These are phyloP conservation scores for Parmales sp. DNA, from an alignment of 108 stramenopile genomes.

Conservation along the genomic window DNA sequence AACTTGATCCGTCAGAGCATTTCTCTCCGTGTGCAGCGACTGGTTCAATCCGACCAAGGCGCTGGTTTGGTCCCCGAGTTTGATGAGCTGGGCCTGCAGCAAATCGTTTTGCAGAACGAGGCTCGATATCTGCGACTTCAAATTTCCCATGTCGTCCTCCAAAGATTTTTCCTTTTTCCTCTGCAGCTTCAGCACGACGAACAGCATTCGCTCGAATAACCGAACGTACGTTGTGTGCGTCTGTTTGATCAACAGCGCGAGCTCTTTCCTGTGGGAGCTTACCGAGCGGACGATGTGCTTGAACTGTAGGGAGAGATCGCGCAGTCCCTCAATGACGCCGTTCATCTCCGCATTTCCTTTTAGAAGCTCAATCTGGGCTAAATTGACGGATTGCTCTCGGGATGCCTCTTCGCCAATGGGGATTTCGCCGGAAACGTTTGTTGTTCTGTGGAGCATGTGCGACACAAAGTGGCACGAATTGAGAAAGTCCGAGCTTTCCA, in stretches of 20 bases:
- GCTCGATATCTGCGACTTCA: not conserved
- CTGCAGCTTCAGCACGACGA: constrained; percentile 15
- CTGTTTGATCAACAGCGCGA: not conserved
- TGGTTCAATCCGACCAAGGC: constrained; percentile 5
- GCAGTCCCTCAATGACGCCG: not conserved
- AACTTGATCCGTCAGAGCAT: not conserved
- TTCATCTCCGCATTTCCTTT: not conserved
- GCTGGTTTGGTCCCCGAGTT: not conserved
- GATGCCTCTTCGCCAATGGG: not conserved
- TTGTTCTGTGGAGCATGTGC: constrained; percentile 3
- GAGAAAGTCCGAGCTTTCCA: not conserved
- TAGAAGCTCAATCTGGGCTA: not conserved
- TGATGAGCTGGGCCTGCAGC: constrained; percentile 8
- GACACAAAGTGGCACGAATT: constrained; percentile 8
- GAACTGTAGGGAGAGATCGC: not conserved
- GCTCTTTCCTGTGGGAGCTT: constrained; percentile 1
- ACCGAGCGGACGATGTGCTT: constrained; percentile 5
- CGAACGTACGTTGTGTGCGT: constrained; percentile 13
- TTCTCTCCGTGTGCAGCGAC: not conserved
- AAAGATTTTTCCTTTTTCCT: constrained; percentile 11
- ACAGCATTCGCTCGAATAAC: constrained; percentile 16
- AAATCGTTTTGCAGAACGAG: not conserved
- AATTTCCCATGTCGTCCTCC: not conserved
- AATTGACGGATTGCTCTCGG: not conserved
- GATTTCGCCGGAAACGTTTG: not conserved